Base-by-base conservation (phyloP, 495 filamentous ascomycete genomes). In the Penicillium argentinense region DNA sequence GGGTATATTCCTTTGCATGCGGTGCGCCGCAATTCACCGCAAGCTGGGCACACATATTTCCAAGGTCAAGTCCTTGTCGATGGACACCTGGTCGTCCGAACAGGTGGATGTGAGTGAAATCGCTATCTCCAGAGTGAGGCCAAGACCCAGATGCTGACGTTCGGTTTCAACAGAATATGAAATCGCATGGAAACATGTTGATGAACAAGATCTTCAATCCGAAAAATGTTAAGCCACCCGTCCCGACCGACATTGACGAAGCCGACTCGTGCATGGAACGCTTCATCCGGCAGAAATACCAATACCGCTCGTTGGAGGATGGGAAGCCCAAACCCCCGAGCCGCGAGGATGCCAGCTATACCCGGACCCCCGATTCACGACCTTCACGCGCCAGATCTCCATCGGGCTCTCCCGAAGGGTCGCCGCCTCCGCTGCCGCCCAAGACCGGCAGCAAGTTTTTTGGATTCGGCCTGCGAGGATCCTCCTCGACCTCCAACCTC, bases 41-140 rank as follows among this genome's bases (percentile, higher is more conserved):
- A 97, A 97, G 69, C 77, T 97, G 57, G 95, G 95, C 41, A 97
- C 91, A 40, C 93, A 98, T 64, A 88, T 98, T 45, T 96, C 92
- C 33, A 98, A 97, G 67, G 89, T 98, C 68, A 98, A 98, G 68
- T 96, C 91, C 7, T 71, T 97, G 72, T 95, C 87, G 54, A 97
- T 97, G 93, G 93, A 98, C 62, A 89, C 82, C 39, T 98, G 93
- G 93, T 80, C 87, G 32, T 84, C 82, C 61, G 93, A 97, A 25
- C 95, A 98, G 69, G 90, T 98, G 43, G 93, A 97, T 69, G 92
- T 96, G 76, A 63, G 77, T 61, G 39, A 27, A 33, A 9, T 14
- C 37, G 19, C 11, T 5, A 24, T 0, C 3, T 3, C 16, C 12
- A 9, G n/a, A 12, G 5, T 9, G 22, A 14, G 16, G 21, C 3